Evolutionary conservation across 129 eudicot genomes (phyloP).

Genomic region (Ambrosia trifida): DNA sequence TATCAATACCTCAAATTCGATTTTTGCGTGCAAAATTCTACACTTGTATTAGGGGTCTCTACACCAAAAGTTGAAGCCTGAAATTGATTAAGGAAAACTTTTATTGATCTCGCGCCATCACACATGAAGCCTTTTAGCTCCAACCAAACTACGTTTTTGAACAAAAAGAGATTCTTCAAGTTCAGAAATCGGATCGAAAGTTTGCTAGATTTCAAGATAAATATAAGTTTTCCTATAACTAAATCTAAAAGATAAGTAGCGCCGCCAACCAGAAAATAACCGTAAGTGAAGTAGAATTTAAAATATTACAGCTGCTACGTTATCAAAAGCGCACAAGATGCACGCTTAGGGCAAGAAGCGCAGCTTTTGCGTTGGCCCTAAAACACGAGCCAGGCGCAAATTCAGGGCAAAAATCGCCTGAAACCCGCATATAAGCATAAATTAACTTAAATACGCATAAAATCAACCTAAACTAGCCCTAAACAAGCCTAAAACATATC

Average conservation of each 20-base stretch:
- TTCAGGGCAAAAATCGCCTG: too few species aligned
- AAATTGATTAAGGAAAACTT: slow-evolving; percentile 55
- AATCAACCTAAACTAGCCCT: too few species aligned
- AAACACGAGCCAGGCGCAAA: too few species aligned
- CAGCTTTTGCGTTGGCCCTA: too few species aligned
- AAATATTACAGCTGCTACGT: too few species aligned
- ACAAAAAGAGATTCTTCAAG: slow-evolving; percentile 12
- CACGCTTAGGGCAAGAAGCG: too few species aligned
- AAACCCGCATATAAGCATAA: too few species aligned
- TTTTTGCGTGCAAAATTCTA: slow-evolving; percentile 24
- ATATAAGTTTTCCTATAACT: background rate
- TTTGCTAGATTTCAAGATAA: background rate
- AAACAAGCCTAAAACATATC: too few species aligned
- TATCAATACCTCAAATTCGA: slow-evolving; percentile 38
- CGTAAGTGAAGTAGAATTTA: background rate
- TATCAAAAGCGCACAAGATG: too few species aligned
- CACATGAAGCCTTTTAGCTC: slow-evolving; percentile 44
- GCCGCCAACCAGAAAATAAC: background rate
- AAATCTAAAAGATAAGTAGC: background rate
- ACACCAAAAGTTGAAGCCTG: slow-evolving; percentile 44
- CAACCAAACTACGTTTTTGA: slow-evolving; percentile 19
- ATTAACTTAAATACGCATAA: too few species aligned
- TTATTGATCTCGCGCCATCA: slow-evolving; percentile 61
- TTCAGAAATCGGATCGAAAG: slow-evolving; percentile 7
- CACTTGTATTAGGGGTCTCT: slow-evolving; percentile 30